These are phyloP conservation scores for Xylariaceae sp. DNA, from an alignment of 2,329 filamentous ascomycete species.

Conservation along the genomic window DNA sequence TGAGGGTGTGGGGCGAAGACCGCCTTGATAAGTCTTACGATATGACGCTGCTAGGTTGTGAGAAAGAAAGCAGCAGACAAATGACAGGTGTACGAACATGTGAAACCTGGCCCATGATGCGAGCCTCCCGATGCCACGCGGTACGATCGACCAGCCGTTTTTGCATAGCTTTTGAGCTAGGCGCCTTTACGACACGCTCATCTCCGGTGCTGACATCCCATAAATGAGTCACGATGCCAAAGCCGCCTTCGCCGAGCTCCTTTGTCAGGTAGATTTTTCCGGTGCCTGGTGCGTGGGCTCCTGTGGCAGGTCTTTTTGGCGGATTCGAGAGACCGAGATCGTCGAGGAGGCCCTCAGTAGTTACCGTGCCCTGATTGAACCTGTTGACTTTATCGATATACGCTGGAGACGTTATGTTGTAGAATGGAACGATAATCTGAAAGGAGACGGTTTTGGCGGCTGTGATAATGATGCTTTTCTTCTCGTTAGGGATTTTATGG, in stretches of 20 bases:
- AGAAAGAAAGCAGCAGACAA: too few relatives aligned
- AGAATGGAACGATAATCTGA: neutral
- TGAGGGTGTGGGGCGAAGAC: constrained; percentile 6
- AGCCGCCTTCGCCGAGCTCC: constrained; percentile 9
- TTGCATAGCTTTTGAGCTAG: constrained; percentile 5
- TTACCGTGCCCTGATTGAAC: constrained; percentile 21
- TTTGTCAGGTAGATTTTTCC: constrained; percentile 8
- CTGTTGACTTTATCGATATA: constrained; percentile 26
- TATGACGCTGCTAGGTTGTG: neutral
- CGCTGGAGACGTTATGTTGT: constrained; percentile 3
- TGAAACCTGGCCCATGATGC: too few relatives aligned
- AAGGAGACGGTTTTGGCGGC: neutral
- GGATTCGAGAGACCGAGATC: neutral
- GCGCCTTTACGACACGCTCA: constrained; percentile 29
- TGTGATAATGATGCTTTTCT: neutral
- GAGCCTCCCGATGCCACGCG: too few relatives aligned
- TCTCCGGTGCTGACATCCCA: constrained; percentile 31
- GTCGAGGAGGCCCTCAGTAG: constrained; percentile 3
- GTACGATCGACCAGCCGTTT: too few relatives aligned
- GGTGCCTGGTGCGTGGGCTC: constrained; percentile 2
- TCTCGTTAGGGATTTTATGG: neutral
- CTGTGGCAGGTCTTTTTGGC: neutral
- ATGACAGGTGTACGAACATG: too few relatives aligned
- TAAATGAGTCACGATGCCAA: constrained; percentile 21
- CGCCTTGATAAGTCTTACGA: neutral